Conservation (phyloP, 192 early-diverging fungal species). For the Coemansia sp. region DNA sequence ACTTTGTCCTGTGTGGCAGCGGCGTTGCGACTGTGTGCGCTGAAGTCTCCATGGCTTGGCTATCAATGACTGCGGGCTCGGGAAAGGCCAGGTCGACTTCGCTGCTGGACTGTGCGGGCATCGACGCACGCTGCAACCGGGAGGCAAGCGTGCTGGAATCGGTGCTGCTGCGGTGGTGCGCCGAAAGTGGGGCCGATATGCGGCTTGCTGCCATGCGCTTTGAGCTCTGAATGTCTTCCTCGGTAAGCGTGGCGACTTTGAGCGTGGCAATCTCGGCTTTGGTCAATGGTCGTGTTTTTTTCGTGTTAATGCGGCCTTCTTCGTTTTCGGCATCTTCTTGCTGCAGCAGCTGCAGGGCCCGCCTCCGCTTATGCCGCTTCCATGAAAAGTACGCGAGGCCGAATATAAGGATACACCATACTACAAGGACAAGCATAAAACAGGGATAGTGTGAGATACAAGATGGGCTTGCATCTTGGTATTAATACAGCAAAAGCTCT, state of each 20-base stretch:
- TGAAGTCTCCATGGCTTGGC: too few relatives aligned
- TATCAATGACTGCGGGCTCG: not conserved
- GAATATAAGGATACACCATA: not conserved
- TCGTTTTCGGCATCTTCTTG: not conserved
- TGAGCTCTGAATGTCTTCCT: constrained; percentile 27
- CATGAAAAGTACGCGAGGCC: not conserved
- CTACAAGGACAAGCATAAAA: not conserved
- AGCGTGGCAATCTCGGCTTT: constrained; percentile 18
- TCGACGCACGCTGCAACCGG: not conserved
- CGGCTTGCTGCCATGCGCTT: constrained; percentile 11
- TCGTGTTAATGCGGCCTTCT: not conserved
- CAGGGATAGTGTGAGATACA: not conserved
- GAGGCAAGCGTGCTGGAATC: not conserved
- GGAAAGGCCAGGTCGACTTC: not conserved
- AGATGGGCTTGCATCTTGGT: too few relatives aligned
- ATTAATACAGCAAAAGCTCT: too few relatives aligned
- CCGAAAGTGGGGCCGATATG: not conserved
- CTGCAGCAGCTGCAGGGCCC: not conserved
- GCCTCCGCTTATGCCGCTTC: not conserved
- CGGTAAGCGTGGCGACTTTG: constrained; percentile 15
- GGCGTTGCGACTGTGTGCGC: not conserved
- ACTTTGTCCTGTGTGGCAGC: not conserved
- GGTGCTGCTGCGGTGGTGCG: not conserved
- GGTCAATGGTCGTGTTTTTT: constrained; percentile 7
- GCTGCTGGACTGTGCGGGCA: not conserved